Evolutionary conservation across 2,329 filamentous ascomycete species (phyloP), one percentile per base, ranked within the genome.

Genomic region (Daldinia eschscholtzii): DNA sequence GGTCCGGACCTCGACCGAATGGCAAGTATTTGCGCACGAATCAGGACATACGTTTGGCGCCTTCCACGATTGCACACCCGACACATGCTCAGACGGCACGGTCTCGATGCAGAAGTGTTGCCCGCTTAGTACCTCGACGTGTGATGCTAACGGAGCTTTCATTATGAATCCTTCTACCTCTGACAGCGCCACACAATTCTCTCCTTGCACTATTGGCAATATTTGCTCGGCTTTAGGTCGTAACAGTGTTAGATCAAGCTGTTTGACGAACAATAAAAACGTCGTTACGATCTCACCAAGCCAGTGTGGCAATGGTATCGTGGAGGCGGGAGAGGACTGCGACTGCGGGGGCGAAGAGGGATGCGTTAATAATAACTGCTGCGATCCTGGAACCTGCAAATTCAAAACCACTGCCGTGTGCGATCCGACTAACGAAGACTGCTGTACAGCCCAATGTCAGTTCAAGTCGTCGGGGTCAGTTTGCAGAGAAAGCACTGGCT

Each of bases 151-250:
- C 46, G 91, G 88, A n/a, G 81, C 86, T 67, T 99, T 89, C 81
- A 94, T 99, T 80, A 99, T 99, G 96, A 98, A 98, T 78, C 96
- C 96, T 0, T 96, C 92, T 10, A 96, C 95, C 1, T 87, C 86
- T 12, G 79, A 84, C 7, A 87, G 88, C 64, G 93, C 98, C 77
- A 91, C 86, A 0, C 83, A 86, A 46, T 99, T 99, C 81, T 98
- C 94, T 0, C 87, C 91, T 1, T 99, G 96, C 83, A 92, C 90
- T 26, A 87, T 99, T 72, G 96, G 96, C 71, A 98, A 98, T 77
- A 93, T 99, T 68, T 99, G 96, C 83, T 92, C 92, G 5, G 94
- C 93, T 33, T 85, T 99, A 71, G 89, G 88, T 59, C 88, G 91
- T 65, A 91, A 92, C 76, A 92, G 90, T 69, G 91, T 97, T 79